Evolutionary conservation across 2,329 filamentous ascomycete genomes (phyloP).

Genomic region (Fusarium luffae): DNA sequence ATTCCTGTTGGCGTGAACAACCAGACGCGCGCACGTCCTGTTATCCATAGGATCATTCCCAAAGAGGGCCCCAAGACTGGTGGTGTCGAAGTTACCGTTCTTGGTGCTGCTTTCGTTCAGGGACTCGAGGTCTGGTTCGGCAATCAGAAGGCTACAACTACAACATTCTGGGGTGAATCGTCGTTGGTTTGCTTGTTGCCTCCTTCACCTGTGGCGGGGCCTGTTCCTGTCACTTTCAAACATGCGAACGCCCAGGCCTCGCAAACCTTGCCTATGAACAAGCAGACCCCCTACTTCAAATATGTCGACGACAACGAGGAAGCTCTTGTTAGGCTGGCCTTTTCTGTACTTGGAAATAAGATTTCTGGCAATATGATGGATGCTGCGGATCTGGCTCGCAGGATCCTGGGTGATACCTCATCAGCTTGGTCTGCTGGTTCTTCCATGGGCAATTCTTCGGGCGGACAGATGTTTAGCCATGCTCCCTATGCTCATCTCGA

Average conservation of each 20-base stretch:
- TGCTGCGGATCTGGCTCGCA: constrained; percentile 69
- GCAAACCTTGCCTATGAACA: constrained; percentile 52
- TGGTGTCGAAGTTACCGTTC: constrained; percentile 86
- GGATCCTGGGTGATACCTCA: constrained; percentile 65
- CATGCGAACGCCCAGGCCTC: constrained; percentile 57
- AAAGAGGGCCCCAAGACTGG: constrained; percentile 83
- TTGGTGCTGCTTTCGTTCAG: constrained; percentile 82
- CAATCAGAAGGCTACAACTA: constrained; percentile 70
- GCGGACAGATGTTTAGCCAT: constrained; percentile 58
- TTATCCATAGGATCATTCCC: constrained; percentile 86
- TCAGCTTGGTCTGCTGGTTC: constrained; percentile 60
- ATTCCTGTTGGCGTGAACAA: constrained; percentile 60
- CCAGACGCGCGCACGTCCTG: constrained; percentile 60
- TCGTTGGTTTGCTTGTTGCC: constrained; percentile 84
- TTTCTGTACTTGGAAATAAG: constrained; percentile 72
- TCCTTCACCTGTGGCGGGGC: constrained; percentile 73
- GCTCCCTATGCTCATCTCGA: constrained; percentile 67
- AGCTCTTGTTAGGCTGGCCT: constrained; percentile 73
- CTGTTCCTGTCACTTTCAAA: constrained; percentile 77
- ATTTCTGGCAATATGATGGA: constrained; percentile 72
- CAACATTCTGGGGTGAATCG: constrained; percentile 82
- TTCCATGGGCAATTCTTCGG: constrained; percentile 54
- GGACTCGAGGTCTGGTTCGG: constrained; percentile 88
- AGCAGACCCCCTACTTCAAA: constrained; percentile 69
- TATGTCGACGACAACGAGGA: constrained; percentile 79